Evolutionary conservation across 257 asterid genomes (phyloP), one percentile per base, ranked within the genome.

Genomic region (Lycium barbarum): DNA sequence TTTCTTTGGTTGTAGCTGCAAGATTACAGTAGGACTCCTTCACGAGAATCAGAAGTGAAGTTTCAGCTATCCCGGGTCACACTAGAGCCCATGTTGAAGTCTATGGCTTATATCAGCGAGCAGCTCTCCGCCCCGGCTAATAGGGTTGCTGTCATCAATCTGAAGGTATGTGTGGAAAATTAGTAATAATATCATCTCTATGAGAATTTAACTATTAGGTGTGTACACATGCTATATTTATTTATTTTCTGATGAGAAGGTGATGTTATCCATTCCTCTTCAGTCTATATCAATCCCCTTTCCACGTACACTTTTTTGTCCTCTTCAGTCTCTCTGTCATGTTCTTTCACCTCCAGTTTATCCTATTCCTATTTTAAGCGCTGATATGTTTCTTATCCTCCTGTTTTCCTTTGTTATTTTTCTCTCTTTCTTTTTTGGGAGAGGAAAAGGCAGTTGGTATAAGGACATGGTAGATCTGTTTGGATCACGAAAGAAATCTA

Each of bases 51-150:
- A 33, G 98, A 91, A 88, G 95, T 96, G 55, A 93, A 93, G 88
- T 96, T 96, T 89, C 92, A 94, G 84, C 87, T 94, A 58, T 92
- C 98, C 20, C 90, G 86, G 87, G 90, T 89, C 82, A 93, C 98
- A 7, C 83, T 96, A 89, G 98, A 96, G 88, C 98, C 98, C 76
- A 93, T 93, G 96, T 85, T 93, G 90, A 93, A 88, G 91, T 96
- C 99, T 78, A 94, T 96, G 98, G 95, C 98, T 49, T 91, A 92
- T 90, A 92, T 96, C 88, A 93, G 95, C 26, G 97, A 96, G 83
- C 98, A 96, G 90, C 97, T 96, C 73, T 92, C 95, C 2, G 63
- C 92, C 83, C 92, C 97, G 26, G 96, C 94, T 85, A 93, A 90
- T 85, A 93, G 91, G 88, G 93, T 93, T 90, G 98, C 99, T 83